Conservation (phyloP, 495 filamentous ascomycete species). For the Penicillium malachiteum region DNA sequence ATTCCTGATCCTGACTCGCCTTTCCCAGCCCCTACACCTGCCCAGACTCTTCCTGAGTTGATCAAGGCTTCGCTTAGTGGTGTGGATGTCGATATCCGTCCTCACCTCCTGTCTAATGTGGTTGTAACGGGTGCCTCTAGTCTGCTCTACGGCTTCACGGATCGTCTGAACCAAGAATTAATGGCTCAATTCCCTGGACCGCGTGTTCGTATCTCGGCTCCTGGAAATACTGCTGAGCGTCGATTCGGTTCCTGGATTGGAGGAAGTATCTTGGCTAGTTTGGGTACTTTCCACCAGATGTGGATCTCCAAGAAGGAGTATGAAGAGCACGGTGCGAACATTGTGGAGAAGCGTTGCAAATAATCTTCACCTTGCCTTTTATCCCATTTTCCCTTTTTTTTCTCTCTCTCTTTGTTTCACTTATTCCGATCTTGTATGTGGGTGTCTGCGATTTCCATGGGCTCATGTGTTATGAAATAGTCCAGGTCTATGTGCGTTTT, state of each 20-base stretch:
- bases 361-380: constrained; percentile 18
- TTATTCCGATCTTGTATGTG: constrained; percentile 3
- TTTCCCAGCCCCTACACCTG: constrained; percentile 55
- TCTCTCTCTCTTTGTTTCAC: not conserved
- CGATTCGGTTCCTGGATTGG: constrained; percentile 94
- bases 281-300: constrained; percentile 99
- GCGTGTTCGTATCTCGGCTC: constrained; percentile 78
- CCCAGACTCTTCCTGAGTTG: constrained; percentile 74
- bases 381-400: not conserved
- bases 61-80: constrained; percentile 73
- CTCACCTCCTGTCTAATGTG: constrained; percentile 79
- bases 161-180: constrained; percentile 82
- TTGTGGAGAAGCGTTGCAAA: constrained; percentile 63
- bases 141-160: constrained; percentile 83
- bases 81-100: constrained; percentile 87
- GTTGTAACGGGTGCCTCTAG: constrained; percentile 87
- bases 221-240: constrained; percentile 81
- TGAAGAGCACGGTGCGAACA: constrained; percentile 57
- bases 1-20: constrained; percentile 42
- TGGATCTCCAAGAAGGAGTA: constrained; percentile 82
- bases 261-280: constrained; percentile 89
- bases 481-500: constrained; percentile 2
- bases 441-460: constrained; percentile 7
- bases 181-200: constrained; percentile 73
- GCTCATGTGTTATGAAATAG: constrained; percentile 19